Conservation (phyloP, 495 filamentous ascomycete genomes). For the Penicillium goetzii region DNA sequence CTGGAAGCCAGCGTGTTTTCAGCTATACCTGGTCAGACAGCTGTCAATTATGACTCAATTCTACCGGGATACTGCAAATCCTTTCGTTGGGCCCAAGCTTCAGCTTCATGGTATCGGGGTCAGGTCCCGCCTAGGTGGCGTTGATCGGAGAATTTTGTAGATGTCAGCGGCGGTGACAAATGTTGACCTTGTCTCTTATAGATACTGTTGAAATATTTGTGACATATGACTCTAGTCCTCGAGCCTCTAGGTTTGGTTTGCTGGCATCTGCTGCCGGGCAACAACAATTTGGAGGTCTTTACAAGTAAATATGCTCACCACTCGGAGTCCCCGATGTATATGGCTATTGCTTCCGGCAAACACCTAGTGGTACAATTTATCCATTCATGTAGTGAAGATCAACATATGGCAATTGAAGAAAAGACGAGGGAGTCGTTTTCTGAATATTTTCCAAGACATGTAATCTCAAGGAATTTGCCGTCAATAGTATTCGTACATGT, state of each 20-base stretch:
- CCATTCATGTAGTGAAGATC: background rate
- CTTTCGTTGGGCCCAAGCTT: constrained; percentile 10
- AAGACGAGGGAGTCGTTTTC: background rate
- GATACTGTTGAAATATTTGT: background rate
- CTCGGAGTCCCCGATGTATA: constrained; percentile 10
- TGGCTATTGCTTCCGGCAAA: background rate
- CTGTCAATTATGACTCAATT: constrained; percentile 16
- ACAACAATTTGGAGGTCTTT: background rate
- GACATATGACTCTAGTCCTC: background rate
- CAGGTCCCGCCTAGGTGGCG: constrained; percentile 7
- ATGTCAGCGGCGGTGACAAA: constrained; percentile 16
- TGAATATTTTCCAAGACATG: no score
- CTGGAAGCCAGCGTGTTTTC: constrained; percentile 1
- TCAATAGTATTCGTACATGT: no score
- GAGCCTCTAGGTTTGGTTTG: background rate
- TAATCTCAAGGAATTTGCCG: no score
- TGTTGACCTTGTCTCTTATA: background rate
- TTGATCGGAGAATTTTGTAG: constrained; percentile 15
- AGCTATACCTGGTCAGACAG: constrained; percentile 13
- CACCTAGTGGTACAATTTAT: background rate
- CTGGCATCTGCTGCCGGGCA: background rate
- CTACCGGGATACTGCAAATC: constrained; percentile 3
- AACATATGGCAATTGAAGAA: background rate
- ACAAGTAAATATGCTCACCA: background rate
- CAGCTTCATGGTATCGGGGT: constrained; percentile 2